phyloP scores from a whole-genome alignment of 2,329 filamentous ascomycete genomes.

The Harringtonia lauricola region DNA sequence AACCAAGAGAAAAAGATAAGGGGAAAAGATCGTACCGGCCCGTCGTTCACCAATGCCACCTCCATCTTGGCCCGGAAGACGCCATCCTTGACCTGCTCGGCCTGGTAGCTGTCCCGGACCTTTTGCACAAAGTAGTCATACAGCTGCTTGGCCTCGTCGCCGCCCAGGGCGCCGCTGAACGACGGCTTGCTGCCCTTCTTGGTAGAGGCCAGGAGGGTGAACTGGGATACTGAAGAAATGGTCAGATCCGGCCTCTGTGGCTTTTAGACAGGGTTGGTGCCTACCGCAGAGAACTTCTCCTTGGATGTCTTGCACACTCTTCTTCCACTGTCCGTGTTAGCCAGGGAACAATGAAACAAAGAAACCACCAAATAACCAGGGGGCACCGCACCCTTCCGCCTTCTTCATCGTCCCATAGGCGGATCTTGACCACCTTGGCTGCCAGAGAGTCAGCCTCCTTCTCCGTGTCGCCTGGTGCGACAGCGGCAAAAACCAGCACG shows the following conservation, averaged over 20 bases:
- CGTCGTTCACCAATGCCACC: conserved; percentile 83
- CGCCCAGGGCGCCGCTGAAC: conserved; percentile 78
- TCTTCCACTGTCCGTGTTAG: conserved; percentile 61
- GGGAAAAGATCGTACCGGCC: conserved; percentile 35
- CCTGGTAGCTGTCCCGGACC: conserved; percentile 59
- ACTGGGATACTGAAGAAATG: conserved; percentile 68
- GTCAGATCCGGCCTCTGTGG: not conserved
- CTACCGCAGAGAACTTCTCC: conserved; percentile 92
- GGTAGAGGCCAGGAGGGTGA: conserved; percentile 85
- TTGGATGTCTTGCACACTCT: conserved; percentile 72
- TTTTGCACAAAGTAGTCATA: conserved; percentile 77
- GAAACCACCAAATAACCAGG: not conserved
- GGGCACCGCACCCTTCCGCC: conserved; percentile 52
- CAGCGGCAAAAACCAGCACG: conserved; percentile 80
- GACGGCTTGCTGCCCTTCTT: conserved; percentile 94
- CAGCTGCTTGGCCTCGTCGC: conserved; percentile 65
- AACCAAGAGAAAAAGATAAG: not conserved
- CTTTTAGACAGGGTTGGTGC: conserved; percentile 13
- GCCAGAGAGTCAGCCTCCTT: conserved; percentile 81
- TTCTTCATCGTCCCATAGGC: conserved; percentile 76
- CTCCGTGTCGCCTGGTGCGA: conserved; percentile 80
- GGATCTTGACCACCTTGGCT: conserved; percentile 77
- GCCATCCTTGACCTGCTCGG: conserved; percentile 81
- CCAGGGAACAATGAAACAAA: not conserved
- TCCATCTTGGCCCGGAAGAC: conserved; percentile 99